These are phyloP conservation scores for Myriosclerotinia scirpicola DNA, from an alignment of 2,329 filamentous ascomycete genomes.

Conservation along the genomic window DNA sequence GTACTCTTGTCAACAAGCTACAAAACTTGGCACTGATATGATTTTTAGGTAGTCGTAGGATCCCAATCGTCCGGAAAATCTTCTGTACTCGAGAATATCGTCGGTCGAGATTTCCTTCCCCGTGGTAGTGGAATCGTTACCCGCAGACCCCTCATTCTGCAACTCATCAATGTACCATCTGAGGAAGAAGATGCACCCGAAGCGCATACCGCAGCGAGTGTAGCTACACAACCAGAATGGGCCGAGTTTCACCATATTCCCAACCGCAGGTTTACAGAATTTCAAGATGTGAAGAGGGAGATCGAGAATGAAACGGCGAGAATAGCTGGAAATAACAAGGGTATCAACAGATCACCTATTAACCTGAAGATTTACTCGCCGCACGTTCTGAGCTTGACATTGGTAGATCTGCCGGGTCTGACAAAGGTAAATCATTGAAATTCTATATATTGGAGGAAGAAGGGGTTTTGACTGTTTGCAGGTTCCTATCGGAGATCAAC, in stretches of 20 bases:
- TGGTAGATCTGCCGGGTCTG: conserved; percentile 92
- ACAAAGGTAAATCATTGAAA: conserved; percentile 70
- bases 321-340: conserved; percentile 95
- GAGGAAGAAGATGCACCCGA: conserved; percentile 63
- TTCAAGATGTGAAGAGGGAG: conserved; percentile 89
- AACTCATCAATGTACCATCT: conserved; percentile 92
- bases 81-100: conserved; percentile 97
- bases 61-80: conserved; percentile 99
- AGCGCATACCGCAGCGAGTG: conserved; percentile 75
- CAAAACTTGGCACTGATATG: conserved; percentile 28
- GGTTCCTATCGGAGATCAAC: conserved; percentile 97
- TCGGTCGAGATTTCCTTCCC: conserved; percentile 94
- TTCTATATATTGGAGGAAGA: conserved; percentile 8
- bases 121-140: conserved; percentile 97
- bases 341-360: conserved; percentile 95
- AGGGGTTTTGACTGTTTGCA: conserved; percentile 40
- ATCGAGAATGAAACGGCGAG: conserved; percentile 96
- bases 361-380: conserved; percentile 99
- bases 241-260: conserved; percentile 96
- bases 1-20: conserved; percentile 34
- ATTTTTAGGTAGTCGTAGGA: conserved; percentile 83
- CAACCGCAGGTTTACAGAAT: conserved; percentile 85
- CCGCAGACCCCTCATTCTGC: conserved; percentile 87
- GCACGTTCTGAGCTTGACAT: conserved; percentile 90
- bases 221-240: conserved; percentile 70